phyloP scores from a whole-genome alignment of 163 green algal genomes.

The Scenedesmus sp. region DNA sequence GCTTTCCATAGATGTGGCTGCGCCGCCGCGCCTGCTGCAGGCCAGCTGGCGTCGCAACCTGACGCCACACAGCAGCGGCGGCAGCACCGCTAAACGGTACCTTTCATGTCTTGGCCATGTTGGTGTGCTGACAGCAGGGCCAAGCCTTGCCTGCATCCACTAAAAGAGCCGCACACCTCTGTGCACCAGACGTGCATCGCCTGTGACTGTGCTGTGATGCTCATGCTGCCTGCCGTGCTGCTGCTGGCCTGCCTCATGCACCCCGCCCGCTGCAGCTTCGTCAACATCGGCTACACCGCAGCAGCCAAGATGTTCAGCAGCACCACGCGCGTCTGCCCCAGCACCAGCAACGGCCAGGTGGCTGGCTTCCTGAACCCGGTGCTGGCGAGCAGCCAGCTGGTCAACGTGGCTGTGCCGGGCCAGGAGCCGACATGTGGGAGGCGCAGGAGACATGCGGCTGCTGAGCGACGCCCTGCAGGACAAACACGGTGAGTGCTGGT shows the following conservation, averaged over 20 bases:
- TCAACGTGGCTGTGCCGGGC: conserved; percentile 35
- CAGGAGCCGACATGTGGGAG: conserved; percentile 52
- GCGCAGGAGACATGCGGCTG: conserved; percentile 52
- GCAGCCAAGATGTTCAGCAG: conserved; percentile 47
- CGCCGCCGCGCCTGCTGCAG: too few species aligned
- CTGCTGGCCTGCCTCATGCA: neutral
- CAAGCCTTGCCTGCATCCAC: too few species aligned
- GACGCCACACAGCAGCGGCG: too few species aligned
- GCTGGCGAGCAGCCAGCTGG: conserved; percentile 48
- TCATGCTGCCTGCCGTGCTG: neutral
- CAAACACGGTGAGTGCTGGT: conserved; percentile 35
- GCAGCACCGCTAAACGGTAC: too few species aligned
- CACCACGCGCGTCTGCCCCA: conserved; percentile 41
- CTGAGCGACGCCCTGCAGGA: conserved; percentile 14
- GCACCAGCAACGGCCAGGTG: conserved; percentile 31
- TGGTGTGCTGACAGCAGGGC: too few species aligned
- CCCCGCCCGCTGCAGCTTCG: conserved; percentile 52
- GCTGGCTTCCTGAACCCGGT: conserved; percentile 50
- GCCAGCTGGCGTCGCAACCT: too few species aligned
- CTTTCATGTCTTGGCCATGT: too few species aligned
- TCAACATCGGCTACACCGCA: conserved; percentile 52
- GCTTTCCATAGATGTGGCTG: too few species aligned
- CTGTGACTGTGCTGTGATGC: neutral
- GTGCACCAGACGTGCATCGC: too few species aligned
- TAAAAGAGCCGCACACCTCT: too few species aligned